Percentiles rank a stretch among this genome's conserved stretches.
phyloP scores from a whole-genome alignment of 805 yeast species.

The Priceomyces haplophilus region DNA sequence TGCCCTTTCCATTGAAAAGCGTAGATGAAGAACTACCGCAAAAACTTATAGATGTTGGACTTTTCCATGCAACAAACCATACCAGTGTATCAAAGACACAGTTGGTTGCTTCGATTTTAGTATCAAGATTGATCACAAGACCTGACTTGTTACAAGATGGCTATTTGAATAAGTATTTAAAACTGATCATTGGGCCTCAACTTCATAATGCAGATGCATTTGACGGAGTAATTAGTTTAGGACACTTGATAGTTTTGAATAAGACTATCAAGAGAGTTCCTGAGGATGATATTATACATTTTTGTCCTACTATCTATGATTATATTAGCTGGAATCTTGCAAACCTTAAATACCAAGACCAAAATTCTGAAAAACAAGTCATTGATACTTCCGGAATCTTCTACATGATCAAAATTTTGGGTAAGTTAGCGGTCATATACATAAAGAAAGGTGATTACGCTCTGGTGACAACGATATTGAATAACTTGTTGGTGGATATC shows the following conservation, averaged over 20 bases:
- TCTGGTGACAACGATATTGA: slow-evolving; percentile 47
- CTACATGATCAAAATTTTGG: slow-evolving; percentile 31
- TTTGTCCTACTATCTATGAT: slow-evolving; percentile 13
- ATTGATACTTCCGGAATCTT: slow-evolving; percentile 16
- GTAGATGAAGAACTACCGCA: slow-evolving; percentile 32
- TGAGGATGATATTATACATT: slow-evolving; percentile 5
- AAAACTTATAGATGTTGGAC: slow-evolving; percentile 34
- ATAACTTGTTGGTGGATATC: slow-evolving; percentile 41
- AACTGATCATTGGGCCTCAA: slow-evolving; percentile 3
- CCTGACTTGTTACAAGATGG: slow-evolving; percentile 34
- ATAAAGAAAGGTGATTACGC: slow-evolving; percentile 28
- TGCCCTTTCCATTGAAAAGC: slow-evolving; percentile 63
- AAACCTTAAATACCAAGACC: slow-evolving; percentile 10
- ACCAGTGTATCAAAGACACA: slow-evolving; percentile 55
- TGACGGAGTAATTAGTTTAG: slow-evolving; percentile 20
- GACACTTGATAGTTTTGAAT: slow-evolving; percentile 41
- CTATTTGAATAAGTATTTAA: slow-evolving; percentile 15
- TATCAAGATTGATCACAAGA: slow-evolving; percentile 55
- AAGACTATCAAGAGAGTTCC: slow-evolving; percentile 30
- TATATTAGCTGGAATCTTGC: slow-evolving; percentile 17
- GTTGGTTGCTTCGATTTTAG: slow-evolving; percentile 47
- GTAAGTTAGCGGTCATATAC: slow-evolving; percentile 33
- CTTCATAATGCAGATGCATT: neutral
- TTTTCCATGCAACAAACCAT: slow-evolving; percentile 25
- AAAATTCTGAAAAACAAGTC: neutral